phyloP scores from a whole-genome alignment of 495 filamentous ascomycete genomes.

The Neurospora tetrasperma region DNA sequence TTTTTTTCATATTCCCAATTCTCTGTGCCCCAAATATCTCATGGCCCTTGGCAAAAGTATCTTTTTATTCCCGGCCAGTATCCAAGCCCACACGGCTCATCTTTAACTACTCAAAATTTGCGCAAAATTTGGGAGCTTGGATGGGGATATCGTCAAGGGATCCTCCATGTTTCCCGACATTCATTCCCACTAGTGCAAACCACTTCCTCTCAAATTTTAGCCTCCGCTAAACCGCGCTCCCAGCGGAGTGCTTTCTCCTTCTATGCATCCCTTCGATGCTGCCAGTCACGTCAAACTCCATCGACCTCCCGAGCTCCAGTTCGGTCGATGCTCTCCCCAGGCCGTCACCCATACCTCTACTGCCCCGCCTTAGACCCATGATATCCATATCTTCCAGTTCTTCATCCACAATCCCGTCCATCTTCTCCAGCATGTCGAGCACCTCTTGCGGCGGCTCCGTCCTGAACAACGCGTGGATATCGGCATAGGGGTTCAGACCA shows the following conservation, averaged over 20 bases:
- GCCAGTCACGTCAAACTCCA: background rate
- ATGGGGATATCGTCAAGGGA: background rate
- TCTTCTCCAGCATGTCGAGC: constrained; percentile 26
- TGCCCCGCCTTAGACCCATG: background rate
- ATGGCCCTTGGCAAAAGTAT: background rate
- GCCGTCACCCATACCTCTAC: background rate
- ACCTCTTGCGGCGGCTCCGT: constrained; percentile 45
- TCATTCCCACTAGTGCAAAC: background rate
- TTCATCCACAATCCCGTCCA: constrained; percentile 10
- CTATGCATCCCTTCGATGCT: background rate
- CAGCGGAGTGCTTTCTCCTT: background rate
- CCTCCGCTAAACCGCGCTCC: background rate
- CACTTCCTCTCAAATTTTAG: background rate
- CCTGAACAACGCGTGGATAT: constrained; percentile 51
- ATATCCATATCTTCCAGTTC: background rate
- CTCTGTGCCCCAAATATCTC: background rate
- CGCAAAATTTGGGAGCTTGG: background rate
- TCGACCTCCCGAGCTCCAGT: background rate
- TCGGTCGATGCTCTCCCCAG: background rate
- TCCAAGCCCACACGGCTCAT: background rate
- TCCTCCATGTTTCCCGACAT: background rate
- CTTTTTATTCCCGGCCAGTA: background rate
- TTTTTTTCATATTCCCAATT: background rate
- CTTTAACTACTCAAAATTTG: background rate
- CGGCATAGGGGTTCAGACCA: constrained; percentile 45